Evolutionary conservation across 495 filamentous ascomycete genomes (phyloP).

Genomic region (Durotheca rogersii): DNA sequence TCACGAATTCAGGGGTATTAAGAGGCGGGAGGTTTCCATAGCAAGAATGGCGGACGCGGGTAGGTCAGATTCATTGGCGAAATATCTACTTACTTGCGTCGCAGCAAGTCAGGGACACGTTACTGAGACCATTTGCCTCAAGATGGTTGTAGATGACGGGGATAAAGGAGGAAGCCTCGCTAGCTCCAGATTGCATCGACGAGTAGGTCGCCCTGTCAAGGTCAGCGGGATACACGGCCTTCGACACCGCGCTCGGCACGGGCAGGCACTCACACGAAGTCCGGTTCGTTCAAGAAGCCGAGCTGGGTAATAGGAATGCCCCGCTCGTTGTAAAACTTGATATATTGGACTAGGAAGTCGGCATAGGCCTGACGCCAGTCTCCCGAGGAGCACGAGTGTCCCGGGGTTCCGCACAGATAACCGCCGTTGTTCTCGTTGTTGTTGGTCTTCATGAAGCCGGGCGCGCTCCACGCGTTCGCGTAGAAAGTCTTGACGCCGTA

Average conservation of each 20-base stretch:
- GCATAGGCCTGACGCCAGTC: conserved; percentile 60
- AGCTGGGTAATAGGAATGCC: conserved; percentile 53
- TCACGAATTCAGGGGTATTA: background rate
- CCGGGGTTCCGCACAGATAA: conserved; percentile 53
- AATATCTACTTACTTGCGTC: conserved; percentile 40
- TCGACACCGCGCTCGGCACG: background rate
- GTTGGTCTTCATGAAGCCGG: conserved; percentile 61
- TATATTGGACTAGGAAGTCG: conserved; percentile 54
- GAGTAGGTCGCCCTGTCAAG: conserved; percentile 41
- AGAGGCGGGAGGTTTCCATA: background rate
- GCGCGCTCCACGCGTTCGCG: conserved; percentile 57
- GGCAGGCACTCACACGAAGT: conserved; percentile 37
- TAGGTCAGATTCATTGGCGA: background rate
- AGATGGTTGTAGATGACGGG: conserved; percentile 46
- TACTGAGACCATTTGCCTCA: conserved; percentile 35
- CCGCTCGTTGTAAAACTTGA: conserved; percentile 46
- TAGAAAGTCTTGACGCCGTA: conserved; percentile 51
- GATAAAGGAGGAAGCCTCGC: conserved; percentile 54
- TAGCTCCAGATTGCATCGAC: conserved; percentile 44
- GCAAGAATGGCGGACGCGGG: background rate
- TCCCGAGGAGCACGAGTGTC: conserved; percentile 46
- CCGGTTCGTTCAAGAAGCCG: conserved; percentile 60
- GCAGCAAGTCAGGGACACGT: conserved; percentile 50
- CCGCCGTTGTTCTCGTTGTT: conserved; percentile 48
- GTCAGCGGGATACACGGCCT: background rate